A percentile compares a stretch with the other conserved stretches of the same genome.
Conservation (phyloP, 495 filamentous ascomycete genomes). For the Bathelium albidoporum region DNA sequence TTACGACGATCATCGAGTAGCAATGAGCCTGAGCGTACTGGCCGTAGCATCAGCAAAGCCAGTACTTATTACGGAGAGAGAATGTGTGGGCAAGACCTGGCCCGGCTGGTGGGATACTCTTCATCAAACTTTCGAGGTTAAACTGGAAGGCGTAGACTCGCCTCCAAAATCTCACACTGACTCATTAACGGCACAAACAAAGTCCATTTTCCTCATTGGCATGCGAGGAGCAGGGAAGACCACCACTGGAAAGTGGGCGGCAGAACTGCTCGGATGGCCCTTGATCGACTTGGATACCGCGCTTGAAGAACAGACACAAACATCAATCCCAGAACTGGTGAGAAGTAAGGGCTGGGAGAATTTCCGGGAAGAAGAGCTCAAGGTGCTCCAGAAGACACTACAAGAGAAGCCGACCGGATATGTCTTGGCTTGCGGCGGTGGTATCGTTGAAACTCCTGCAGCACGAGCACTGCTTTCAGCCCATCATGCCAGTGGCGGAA, state of each 20-base stretch:
- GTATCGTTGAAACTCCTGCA: constrained; percentile 78
- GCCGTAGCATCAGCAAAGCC: constrained; percentile 49
- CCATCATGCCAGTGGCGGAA: constrained; percentile 72
- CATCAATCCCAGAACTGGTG: constrained; percentile 79
- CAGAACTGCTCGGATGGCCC: constrained; percentile 58
- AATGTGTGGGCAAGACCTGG: constrained; percentile 98
- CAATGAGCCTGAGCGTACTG: constrained; percentile 96
- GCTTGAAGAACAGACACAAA: constrained; percentile 60
- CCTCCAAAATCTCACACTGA: constrained; percentile 8
- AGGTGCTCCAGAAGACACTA: constrained; percentile 59
- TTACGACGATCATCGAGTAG: constrained; percentile 96
- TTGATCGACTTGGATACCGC: constrained; percentile 82
- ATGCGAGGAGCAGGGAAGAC: constrained; percentile 98
- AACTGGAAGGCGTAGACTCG: constrained; percentile 61
- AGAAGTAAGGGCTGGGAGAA: constrained; percentile 71
- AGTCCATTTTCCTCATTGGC: constrained; percentile 85
- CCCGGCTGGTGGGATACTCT: constrained; percentile 96
- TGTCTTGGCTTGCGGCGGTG: constrained; percentile 89
- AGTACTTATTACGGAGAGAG: constrained; percentile 73
- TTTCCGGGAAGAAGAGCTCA: constrained; percentile 74
- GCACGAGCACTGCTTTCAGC: constrained; percentile 64
- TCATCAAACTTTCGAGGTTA: constrained; percentile 60
- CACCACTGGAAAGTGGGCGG: constrained; percentile 78
- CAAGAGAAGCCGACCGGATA: constrained; percentile 63
- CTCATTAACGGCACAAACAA: constrained; percentile 32